Conservation (phyloP, 225 moss, liverwort and hornwort species). For the Bryoerythrophyllum caledonicum region DNA sequence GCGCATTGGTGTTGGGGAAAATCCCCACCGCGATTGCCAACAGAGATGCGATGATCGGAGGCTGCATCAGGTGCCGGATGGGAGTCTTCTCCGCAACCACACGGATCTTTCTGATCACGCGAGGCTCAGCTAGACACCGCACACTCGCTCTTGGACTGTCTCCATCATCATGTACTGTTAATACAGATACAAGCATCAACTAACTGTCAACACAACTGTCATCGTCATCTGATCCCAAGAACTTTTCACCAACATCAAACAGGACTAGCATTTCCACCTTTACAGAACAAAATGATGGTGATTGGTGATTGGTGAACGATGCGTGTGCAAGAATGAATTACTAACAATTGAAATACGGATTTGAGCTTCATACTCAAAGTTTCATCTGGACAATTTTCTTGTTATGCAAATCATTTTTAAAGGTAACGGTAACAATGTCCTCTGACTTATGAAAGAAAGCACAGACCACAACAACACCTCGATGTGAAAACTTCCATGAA, state of each 20-base stretch:
- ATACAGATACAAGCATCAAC: neutral
- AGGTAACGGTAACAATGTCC: too few relatives aligned
- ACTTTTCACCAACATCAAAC: neutral
- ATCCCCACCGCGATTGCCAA: slow-evolving; percentile 73
- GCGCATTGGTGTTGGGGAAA: slow-evolving; percentile 53
- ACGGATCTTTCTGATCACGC: slow-evolving; percentile 62
- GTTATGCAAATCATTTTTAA: too few relatives aligned
- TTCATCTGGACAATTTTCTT: too few relatives aligned
- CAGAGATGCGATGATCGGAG: slow-evolving; percentile 79
- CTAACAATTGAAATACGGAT: too few relatives aligned
- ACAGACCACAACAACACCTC: neutral
- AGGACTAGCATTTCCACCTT: neutral
- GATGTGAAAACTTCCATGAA: neutral
- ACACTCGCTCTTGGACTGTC: slow-evolving; percentile 44
- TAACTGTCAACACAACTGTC: neutral
- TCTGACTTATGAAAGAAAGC: neutral
- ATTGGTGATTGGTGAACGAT: too few relatives aligned
- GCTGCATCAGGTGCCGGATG: slow-evolving; percentile 78
- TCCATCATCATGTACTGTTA: slow-evolving; percentile 25
- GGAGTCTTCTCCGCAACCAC: slow-evolving; percentile 86
- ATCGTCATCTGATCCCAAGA: neutral
- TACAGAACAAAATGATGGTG: neutral
- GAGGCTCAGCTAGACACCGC: slow-evolving; percentile 66
- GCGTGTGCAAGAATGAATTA: too few relatives aligned
- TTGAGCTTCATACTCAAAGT: too few relatives aligned